Evolutionary conservation across 805 yeast genomes (phyloP), one percentile per base, ranked within the genome.

Genomic region (Sporopachydermia lactativora): DNA sequence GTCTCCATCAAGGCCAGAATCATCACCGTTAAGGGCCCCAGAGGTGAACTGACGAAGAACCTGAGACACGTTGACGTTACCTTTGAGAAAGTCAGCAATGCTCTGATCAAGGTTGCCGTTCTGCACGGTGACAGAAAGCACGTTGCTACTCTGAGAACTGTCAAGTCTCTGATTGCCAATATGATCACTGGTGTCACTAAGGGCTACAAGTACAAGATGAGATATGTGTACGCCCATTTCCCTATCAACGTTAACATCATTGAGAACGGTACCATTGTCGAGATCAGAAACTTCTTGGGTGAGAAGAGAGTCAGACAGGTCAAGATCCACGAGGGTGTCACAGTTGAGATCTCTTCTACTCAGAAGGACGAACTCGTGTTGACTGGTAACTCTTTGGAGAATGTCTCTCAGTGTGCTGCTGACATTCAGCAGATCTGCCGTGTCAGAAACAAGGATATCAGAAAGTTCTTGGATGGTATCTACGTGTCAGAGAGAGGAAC

Each of bases 211-310:
- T 92, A 92, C 92, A 92, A 92, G 83, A 81, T 92, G 96, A 86
- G 97, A 78, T 88, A 85, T 70, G 98, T 92, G 52, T 94, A 89
- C 66, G 99, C 98, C 80, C 98, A 92, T 84, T 92, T 92, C 95
- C 99, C 98, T 68, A 92, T 94, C 73, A 92, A 92, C 73, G 96
- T 92, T 56, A 89, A 88, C 76, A 68, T 86, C 55, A 65, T 82
- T 64, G 84, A 82, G 53, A 84, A 82, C 55, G 58, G 64, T 41
- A 68, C 73, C 51, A 75, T 61, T 61, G 81, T 89, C 58, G 97
- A 92, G 76, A 88, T 92, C 76, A 88, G 97, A 84, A 92, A 92
- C 77, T 92, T 84, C 81, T 80, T 92, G 72, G 98, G 98, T 74
- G 97, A 92, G 77, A 92, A 86, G 81, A 77, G 85, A 71, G 94